phyloP scores from a whole-genome alignment of 169 alveolate species.

The Perkinsus olseni region DNA sequence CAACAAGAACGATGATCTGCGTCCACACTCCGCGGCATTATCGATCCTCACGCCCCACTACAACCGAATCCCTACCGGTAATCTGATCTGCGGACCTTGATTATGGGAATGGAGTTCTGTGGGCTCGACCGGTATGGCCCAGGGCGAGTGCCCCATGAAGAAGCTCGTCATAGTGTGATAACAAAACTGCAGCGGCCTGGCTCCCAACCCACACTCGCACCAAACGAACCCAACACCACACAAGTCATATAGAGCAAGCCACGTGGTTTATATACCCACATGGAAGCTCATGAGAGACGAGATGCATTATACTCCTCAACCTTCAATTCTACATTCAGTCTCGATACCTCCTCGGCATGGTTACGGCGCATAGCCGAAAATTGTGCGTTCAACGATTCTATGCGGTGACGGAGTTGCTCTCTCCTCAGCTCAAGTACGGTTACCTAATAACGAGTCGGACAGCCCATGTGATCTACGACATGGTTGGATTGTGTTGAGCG shows the following conservation, averaged over 20 bases:
- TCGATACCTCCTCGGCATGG: background rate
- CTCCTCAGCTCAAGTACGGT: background rate
- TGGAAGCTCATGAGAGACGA: no score
- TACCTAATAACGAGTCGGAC: no score
- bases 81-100: background rate
- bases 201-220: no score
- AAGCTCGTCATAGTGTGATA: background rate
- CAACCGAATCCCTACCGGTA: no score
- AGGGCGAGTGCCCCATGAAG: background rate
- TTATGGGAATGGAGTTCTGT: background rate
- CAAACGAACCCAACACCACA: background rate
- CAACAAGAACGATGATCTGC: no score
- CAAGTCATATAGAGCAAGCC: no score
- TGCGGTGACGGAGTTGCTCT: background rate
- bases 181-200: background rate
- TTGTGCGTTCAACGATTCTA: background rate
- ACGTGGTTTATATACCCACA: no score
- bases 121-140: background rate
- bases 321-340: background rate
- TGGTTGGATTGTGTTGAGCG: no score
- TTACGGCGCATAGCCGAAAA: background rate
- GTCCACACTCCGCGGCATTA: no score
- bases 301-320: background rate
- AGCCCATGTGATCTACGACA: no score
- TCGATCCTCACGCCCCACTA: no score